Evolutionary conservation across 2,329 filamentous ascomycete genomes (phyloP).

Genomic region (Alternaria burnsii): DNA sequence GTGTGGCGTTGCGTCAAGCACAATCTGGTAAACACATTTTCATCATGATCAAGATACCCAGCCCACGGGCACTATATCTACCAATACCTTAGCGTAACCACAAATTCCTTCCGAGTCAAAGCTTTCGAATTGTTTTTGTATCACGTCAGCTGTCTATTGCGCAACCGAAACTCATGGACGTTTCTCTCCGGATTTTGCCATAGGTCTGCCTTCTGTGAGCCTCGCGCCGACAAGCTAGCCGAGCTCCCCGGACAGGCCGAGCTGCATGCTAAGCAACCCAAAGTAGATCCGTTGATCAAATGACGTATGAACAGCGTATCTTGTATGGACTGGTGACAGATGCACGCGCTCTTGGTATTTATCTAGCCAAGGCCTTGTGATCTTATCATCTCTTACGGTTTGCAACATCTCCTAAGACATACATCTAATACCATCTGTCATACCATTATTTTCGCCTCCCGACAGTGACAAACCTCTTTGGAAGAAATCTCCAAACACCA

Average conservation of each 20-base stretch:
- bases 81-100: background rate
- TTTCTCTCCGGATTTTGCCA: constrained; percentile 14
- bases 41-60: background rate
- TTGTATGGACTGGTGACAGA: constrained; percentile 30
- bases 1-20: background rate
- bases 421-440: background rate
- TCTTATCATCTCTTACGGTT: background rate
- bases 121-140: background rate
- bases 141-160: constrained; percentile 4
- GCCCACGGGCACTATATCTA: background rate
- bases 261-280: constrained; percentile 27
- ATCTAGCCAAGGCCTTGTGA: constrained; percentile 24
- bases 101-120: background rate
- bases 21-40: background rate
- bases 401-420: constrained; percentile 6
- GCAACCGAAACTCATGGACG: constrained; percentile 10
- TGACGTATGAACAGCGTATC: constrained; percentile 37
- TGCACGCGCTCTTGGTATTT: constrained; percentile 34
- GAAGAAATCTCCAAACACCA: background rate
- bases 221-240: constrained; percentile 30
- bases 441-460: background rate
- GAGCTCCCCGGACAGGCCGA: constrained; percentile 35
- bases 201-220: constrained; percentile 20
- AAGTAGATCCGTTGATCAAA: constrained; percentile 27
- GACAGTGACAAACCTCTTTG: background rate